Conservation (phyloP, 495 filamentous ascomycete species). For the Saxophila tyrrhenica region DNA sequence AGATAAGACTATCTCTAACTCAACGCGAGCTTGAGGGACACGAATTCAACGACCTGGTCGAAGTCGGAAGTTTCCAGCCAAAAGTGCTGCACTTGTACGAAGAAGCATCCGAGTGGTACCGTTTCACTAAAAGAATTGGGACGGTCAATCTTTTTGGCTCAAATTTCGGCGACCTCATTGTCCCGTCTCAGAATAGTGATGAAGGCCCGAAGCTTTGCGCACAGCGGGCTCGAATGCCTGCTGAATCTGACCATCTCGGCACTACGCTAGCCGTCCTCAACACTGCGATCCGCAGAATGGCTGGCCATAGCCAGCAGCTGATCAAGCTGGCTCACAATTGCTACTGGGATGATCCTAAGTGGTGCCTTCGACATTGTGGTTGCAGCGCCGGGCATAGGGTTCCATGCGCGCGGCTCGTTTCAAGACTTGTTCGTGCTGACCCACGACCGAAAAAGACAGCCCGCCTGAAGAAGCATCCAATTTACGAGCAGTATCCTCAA, state of each 20-base stretch:
- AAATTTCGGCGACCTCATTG: not conserved
- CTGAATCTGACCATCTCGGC: not conserved
- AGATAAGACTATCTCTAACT: not conserved
- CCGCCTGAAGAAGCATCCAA: not conserved
- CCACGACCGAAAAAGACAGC: not conserved
- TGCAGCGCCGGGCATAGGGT: not conserved
- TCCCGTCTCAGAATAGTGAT: not conserved
- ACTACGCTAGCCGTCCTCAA: not conserved
- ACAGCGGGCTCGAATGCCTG: not conserved
- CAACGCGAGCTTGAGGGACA: not conserved
- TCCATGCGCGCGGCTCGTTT: not conserved
- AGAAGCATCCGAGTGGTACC: not conserved
- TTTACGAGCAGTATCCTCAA: not conserved
- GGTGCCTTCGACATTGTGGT: not conserved
- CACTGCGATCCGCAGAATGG: not conserved
- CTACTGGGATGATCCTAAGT: not conserved
- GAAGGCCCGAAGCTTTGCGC: not conserved
- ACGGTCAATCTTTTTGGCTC: not conserved
- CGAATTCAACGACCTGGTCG: not conserved
- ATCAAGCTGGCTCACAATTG: not conserved
- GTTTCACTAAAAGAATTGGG: not conserved
- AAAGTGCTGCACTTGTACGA: not conserved
- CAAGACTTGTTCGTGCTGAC: not conserved
- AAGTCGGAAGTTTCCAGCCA: not conserved
- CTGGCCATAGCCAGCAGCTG: not conserved